Evolutionary conservation across 2,329 filamentous ascomycete genomes (phyloP).

Genomic region (Cryphonectria naterciae): DNA sequence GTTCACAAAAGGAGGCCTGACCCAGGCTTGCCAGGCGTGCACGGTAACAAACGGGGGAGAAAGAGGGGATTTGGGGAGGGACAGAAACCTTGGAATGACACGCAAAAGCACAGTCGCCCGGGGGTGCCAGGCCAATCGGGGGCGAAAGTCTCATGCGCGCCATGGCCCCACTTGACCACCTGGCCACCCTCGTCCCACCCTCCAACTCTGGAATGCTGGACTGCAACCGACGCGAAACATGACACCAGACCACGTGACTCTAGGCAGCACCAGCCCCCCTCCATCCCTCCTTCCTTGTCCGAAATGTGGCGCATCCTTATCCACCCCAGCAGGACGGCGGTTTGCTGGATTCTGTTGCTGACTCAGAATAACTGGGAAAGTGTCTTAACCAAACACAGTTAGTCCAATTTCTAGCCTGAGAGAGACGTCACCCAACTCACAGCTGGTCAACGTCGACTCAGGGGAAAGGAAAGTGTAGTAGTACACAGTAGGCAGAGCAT

Average conservation of each 20-base stretch:
- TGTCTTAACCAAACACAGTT: not conserved
- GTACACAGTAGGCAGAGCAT: conserved; percentile 1
- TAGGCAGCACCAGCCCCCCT: conserved; percentile 23
- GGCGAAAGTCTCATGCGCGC: conserved; percentile 2
- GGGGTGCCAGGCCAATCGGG: not conserved
- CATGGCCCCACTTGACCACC: not conserved
- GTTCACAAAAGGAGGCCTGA: not conserved
- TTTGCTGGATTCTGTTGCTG: not conserved
- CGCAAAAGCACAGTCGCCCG: not conserved
- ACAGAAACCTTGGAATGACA: conserved; percentile 7
- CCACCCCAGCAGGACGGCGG: not conserved
- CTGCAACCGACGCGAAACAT: conserved; percentile 10
- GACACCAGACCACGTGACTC: conserved; percentile 28
- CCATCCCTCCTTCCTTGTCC: not conserved
- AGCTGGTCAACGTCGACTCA: conserved; percentile 10
- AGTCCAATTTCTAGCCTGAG: not conserved
- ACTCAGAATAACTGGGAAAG: not conserved
- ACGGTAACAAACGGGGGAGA: not conserved
- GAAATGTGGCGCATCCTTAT: conserved; percentile 21
- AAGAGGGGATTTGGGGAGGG: conserved; percentile 1
- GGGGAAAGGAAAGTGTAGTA: conserved; percentile 6
- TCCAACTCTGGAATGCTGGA: not conserved
- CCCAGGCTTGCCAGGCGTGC: not conserved
- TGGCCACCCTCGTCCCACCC: not conserved
- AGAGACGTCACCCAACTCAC: conserved; percentile 12